A percentile compares a stretch with the other conserved stretches of the same genome.
Evolutionary conservation across 2,329 filamentous ascomycete species (phyloP).

Genomic region (Ceratocystiopsis minuta): DNA sequence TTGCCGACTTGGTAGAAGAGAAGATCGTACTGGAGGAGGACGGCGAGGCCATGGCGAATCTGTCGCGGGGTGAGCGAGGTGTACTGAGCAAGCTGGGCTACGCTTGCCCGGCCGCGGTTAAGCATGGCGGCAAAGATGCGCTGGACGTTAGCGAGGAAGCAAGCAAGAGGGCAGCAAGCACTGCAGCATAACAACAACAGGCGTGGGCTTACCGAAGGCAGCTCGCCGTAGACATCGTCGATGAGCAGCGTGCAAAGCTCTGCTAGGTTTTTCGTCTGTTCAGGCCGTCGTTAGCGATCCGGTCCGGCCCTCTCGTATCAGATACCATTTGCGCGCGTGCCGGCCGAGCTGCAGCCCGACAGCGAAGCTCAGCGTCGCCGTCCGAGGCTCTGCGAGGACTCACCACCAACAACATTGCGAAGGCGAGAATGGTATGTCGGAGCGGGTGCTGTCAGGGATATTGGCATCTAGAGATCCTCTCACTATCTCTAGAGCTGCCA

Average conservation of each 20-base stretch:
- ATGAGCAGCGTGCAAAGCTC: conserved; percentile 85
- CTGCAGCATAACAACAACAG: conserved; percentile 3
- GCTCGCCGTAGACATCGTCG: conserved; percentile 75
- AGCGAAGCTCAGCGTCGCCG: neutral
- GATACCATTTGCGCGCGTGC: too few relatives aligned
- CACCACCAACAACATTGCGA: conserved; percentile 20
- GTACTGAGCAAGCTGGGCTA: conserved; percentile 50
- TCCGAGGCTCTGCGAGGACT: conserved; percentile 8
- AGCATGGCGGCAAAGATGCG: conserved; percentile 69
- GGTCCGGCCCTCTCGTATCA: too few relatives aligned
- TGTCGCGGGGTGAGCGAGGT: conserved; percentile 58
- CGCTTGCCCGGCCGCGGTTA: conserved; percentile 57
- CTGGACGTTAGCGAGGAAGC: too few relatives aligned
- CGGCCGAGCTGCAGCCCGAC: too few relatives aligned
- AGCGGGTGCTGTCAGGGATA: conserved; percentile 17
- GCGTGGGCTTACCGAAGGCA: conserved; percentile 56
- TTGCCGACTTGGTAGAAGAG: conserved; percentile 54
- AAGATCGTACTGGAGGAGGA: conserved; percentile 78
- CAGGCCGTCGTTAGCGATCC: conserved; percentile 11
- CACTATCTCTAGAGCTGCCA: conserved; percentile 61
- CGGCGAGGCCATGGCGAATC: conserved; percentile 62
- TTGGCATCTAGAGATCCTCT: conserved; percentile 59
- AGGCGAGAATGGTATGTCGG: conserved; percentile 7
- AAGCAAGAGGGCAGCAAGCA: neutral
- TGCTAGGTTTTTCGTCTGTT: conserved; percentile 51